Percentiles rank a stretch among this genome's conserved stretches.
Evolutionary conservation across 139 green algal genomes (phyloP).

Genomic region (Tetraselmis chui): DNA sequence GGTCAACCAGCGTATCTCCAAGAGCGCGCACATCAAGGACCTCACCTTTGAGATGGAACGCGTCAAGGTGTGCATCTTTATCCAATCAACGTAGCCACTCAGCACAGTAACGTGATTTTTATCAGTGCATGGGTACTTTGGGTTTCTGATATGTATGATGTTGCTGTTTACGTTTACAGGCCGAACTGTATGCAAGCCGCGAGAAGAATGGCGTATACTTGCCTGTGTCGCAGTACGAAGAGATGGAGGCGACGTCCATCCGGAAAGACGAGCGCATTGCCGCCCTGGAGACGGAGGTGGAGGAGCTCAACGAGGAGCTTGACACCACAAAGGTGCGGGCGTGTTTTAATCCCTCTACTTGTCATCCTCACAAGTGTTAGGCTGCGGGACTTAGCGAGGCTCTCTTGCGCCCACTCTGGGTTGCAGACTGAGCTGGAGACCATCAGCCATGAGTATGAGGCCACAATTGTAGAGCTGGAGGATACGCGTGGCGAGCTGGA

Average conservation of each 20-base stretch:
- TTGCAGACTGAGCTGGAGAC: conserved; percentile 29
- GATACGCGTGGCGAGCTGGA: neutral
- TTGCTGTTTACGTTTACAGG: conserved; percentile 11
- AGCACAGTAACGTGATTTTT: too few species aligned
- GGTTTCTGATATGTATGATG: neutral
- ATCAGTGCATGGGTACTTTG: too few species aligned
- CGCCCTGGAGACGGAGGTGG: conserved; percentile 19
- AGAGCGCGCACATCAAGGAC: conserved; percentile 93
- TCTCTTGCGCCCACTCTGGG: neutral
- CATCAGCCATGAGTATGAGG: conserved; percentile 5
- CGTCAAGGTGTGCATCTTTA: conserved; percentile 67
- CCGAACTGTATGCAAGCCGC: conserved; percentile 58
- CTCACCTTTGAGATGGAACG: conserved; percentile 87
- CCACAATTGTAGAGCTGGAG: conserved; percentile 13
- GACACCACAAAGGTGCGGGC: conserved; percentile 3
- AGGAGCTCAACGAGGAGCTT: conserved; percentile 20
- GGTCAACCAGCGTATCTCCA: conserved; percentile 86
- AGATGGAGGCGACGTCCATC: conserved; percentile 20
- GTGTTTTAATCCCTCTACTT: neutral
- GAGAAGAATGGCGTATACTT: conserved; percentile 93
- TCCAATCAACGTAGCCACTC: too few species aligned
- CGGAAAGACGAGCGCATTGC: conserved; percentile 11
- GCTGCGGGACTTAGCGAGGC: neutral
- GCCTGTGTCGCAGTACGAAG: conserved; percentile 38
- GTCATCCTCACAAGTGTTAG: neutral